Conservation (phyloP, 2,329 filamentous ascomycete species). For the Colletotrichum cereale region DNA sequence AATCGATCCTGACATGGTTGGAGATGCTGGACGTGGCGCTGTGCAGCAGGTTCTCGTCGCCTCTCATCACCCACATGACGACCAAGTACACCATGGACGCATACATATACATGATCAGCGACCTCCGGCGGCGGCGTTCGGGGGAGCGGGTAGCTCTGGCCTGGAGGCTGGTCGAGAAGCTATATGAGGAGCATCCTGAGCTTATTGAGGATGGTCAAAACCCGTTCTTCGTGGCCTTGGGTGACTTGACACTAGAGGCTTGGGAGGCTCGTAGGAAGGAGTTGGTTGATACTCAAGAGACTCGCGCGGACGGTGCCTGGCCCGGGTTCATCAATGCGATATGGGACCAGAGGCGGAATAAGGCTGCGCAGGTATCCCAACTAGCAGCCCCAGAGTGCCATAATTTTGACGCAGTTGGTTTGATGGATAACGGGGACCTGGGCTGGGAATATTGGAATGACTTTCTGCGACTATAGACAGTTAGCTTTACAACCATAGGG, state of each 20-base stretch:
- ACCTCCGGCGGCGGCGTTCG: constrained; percentile 43
- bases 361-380: neutral
- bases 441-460: constrained; percentile 35
- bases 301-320: neutral
- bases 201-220: constrained; percentile 15
- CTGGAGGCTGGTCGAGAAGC: constrained; percentile 45
- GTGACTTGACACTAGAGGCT: constrained; percentile 9
- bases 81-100: constrained; percentile 47
- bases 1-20: constrained; percentile 43
- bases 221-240: neutral
- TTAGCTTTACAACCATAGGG: too few relatives aligned
- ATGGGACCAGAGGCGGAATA: neutral
- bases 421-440: constrained; percentile 11
- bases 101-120: constrained; percentile 49
- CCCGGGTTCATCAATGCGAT: constrained; percentile 10
- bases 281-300: neutral
- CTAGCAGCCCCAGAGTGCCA: neutral
- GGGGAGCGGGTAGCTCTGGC: constrained; percentile 42
- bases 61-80: constrained; percentile 47
- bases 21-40: constrained; percentile 43
- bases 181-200: constrained; percentile 45
- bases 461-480: constrained; percentile 14
- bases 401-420: neutral
- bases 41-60: constrained; percentile 46
- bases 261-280: constrained; percentile 15